These are phyloP conservation scores for Xerocomus subilludens DNA, from an alignment of 1,284 basidiomycete species.

Conservation along the genomic window DNA sequence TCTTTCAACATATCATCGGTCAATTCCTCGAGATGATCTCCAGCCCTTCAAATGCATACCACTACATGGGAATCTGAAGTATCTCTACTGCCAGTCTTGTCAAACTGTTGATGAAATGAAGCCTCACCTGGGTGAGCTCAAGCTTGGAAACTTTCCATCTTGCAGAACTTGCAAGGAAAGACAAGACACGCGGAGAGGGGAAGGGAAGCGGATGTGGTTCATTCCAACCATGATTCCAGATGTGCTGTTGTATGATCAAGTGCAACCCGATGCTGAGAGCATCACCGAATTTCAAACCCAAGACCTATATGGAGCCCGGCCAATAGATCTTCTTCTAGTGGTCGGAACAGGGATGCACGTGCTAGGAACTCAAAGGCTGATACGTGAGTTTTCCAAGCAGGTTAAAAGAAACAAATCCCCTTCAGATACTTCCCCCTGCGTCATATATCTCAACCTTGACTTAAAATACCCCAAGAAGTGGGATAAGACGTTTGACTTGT, in stretches of 20 bases:
- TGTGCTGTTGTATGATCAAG: conserved; percentile 29
- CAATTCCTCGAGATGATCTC: not conserved
- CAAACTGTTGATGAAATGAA: conserved; percentile 16
- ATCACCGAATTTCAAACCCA: conserved; percentile 18
- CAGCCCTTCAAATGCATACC: conserved; percentile 11
- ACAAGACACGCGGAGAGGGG: not conserved
- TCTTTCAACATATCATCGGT: conserved; percentile 24
- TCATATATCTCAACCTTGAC: conserved; percentile 29
- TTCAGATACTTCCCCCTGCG: rapidly evolving
- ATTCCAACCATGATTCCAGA: conserved; percentile 30
- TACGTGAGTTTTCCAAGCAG: conserved; percentile 10
- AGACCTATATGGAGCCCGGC: conserved; percentile 9
- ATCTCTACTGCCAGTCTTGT: conserved; percentile 30
- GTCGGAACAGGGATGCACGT: conserved; percentile 34
- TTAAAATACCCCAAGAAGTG: conserved; percentile 27
- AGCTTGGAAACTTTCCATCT: conserved; percentile 1
- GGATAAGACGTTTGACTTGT: conserved; percentile 24
- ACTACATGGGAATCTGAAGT: conserved; percentile 23
- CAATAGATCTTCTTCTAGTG: conserved; percentile 25
- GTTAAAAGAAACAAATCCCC: not conserved
- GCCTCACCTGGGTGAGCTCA: not conserved
- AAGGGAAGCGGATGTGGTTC: not conserved
- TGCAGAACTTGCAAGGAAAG: not conserved
- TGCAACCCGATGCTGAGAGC: conserved; percentile 7
- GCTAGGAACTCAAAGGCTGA: conserved; percentile 26